phyloP scores from a whole-genome alignment of 139 green algal species.

The Closterium sp. region DNA sequence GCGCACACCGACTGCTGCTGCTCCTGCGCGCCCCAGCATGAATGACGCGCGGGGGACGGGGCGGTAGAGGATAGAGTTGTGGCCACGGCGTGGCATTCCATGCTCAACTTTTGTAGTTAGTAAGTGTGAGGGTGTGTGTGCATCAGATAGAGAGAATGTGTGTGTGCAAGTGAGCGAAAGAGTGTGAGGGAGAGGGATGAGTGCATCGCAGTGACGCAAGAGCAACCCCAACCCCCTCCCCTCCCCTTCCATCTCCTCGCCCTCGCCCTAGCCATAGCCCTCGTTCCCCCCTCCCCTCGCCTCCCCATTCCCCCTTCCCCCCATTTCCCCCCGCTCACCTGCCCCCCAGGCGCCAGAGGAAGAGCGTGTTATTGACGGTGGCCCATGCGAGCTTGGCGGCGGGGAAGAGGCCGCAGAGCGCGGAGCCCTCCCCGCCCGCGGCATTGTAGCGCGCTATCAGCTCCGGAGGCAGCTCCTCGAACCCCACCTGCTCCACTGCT shows the following conservation, averaged over 20 bases:
- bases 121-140: no score
- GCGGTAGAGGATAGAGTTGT: not conserved
- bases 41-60: not conserved
- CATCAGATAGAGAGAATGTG: no score
- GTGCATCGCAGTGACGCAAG: no score
- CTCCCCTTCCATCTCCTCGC: not conserved
- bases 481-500: constrained; percentile 14
- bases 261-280: no score
- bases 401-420: constrained; percentile 81
- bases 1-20: constrained; percentile 77
- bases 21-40: not conserved
- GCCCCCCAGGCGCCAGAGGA: constrained; percentile 85
- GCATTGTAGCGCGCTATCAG: constrained; percentile 32
- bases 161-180: no score
- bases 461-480: constrained; percentile 19
- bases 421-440: constrained; percentile 29
- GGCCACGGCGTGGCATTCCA: not conserved
- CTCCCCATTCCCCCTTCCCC: not conserved
- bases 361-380: constrained; percentile 86
- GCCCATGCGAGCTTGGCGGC: constrained; percentile 82
- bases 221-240: not conserved
- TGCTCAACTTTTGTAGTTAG: not conserved
- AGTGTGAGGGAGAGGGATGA: no score
- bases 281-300: not conserved
- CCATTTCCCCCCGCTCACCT: not conserved